phyloP scores from a whole-genome alignment of 2,329 filamentous ascomycete genomes.

The Trichoderma simmonsii region DNA sequence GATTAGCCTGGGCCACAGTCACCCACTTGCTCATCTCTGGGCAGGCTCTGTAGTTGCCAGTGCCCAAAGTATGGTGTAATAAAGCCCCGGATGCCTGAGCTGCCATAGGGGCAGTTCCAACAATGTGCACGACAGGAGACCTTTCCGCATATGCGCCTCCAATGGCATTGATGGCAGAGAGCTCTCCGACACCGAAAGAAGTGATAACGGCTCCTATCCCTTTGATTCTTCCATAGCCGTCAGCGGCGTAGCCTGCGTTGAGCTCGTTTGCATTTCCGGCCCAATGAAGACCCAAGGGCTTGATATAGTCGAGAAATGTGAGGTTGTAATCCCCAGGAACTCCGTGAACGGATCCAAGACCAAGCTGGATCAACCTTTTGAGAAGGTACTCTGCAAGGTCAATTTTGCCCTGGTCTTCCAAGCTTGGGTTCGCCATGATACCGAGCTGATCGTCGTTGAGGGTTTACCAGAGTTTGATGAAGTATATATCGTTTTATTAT shows the following conservation, averaged over 20 bases:
- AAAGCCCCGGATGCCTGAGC: conserved; percentile 42
- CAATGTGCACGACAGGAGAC: conserved; percentile 55
- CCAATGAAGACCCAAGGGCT: conserved; percentile 38
- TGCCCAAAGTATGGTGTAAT: conserved; percentile 55
- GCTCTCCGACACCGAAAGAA: conserved; percentile 58
- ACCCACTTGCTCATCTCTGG: conserved; percentile 47
- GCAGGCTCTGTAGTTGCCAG: conserved; percentile 52
- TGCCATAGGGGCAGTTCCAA: conserved; percentile 47
- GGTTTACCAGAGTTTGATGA: not conserved
- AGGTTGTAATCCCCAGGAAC: conserved; percentile 45
- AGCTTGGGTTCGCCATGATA: not conserved
- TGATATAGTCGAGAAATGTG: conserved; percentile 36
- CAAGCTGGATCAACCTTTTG: conserved; percentile 55
- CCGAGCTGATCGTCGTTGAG: too few relatives aligned
- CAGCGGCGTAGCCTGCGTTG: conserved; percentile 55
- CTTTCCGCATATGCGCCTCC: conserved; percentile 57
- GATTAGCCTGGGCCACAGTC: conserved; percentile 44
- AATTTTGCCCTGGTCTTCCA: not conserved
- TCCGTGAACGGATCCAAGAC: conserved; percentile 54
- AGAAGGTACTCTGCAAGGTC: conserved; percentile 50
- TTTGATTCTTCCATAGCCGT: conserved; percentile 56
- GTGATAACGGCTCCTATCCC: conserved; percentile 51
- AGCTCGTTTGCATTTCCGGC: conserved; percentile 58
- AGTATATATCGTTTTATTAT: not conserved
- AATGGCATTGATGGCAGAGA: conserved; percentile 57